Percentiles rank a stretch among this genome's conserved stretches.
Evolutionary conservation across 495 filamentous ascomycete species (phyloP).

Genomic region (Hypoxylon lienhwacheense): DNA sequence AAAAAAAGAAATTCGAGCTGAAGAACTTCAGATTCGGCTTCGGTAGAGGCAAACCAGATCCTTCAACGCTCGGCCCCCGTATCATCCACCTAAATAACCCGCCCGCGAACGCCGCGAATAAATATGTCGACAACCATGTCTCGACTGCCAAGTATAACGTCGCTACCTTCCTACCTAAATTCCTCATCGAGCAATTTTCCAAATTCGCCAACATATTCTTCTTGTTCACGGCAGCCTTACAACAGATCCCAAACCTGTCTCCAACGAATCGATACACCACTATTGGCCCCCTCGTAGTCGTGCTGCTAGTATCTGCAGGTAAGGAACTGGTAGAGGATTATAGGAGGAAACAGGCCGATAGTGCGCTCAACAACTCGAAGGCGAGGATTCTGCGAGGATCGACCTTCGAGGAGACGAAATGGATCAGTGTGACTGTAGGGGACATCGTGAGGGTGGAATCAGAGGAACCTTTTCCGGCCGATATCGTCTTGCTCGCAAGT

Average conservation of each 20-base stretch:
- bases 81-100: slow-evolving; percentile 98
- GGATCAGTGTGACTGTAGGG: slow-evolving; percentile 91
- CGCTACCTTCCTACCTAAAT: slow-evolving; percentile 94
- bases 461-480: slow-evolving; percentile 94
- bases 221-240: slow-evolving; percentile 92
- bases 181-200: slow-evolving; percentile 97
- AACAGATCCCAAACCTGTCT: slow-evolving; percentile 94
- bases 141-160: slow-evolving; percentile 98
- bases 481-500: slow-evolving; percentile 86
- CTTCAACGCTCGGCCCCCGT: slow-evolving; percentile 85
- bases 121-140: slow-evolving; percentile 93
- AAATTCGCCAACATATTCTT: slow-evolving; percentile 99
- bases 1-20: slow-evolving; percentile 63
- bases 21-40: slow-evolving; percentile 95
- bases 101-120: slow-evolving; percentile 83
- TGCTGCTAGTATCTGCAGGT: slow-evolving; percentile 88
- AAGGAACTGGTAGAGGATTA: slow-evolving; percentile 96
- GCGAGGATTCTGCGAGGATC: slow-evolving; percentile 83
- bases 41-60: slow-evolving; percentile 80
- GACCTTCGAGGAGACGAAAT: slow-evolving; percentile 80
- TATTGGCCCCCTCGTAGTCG: slow-evolving; percentile 86
- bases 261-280: slow-evolving; percentile 96
- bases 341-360: slow-evolving; percentile 84
- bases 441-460: slow-evolving; percentile 95
- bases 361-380: slow-evolving; percentile 84